Percentiles rank a stretch among this genome's conserved stretches.
Conservation (phyloP, 495 filamentous ascomycete genomes). For the Apodospora peruviana region DNA sequence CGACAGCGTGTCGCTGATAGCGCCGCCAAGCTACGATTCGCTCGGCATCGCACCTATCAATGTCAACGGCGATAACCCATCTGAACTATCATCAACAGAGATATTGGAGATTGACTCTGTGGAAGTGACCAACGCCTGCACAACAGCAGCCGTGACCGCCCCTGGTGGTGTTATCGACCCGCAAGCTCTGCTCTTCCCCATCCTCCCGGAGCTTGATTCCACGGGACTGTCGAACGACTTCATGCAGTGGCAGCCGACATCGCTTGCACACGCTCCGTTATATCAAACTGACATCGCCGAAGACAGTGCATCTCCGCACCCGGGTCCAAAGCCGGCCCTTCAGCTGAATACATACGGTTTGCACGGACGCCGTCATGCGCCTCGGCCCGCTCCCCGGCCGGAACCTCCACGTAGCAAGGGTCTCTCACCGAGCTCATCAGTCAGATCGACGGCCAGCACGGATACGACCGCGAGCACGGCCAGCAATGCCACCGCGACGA, state of each 20-base stretch:
- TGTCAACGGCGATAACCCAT: slow-evolving; percentile 4
- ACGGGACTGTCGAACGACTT: slow-evolving; percentile 12
- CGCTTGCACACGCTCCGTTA: slow-evolving; percentile 1
- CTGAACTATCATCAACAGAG: slow-evolving; percentile 36
- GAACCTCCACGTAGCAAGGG: slow-evolving; percentile 21
- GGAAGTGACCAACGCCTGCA: slow-evolving; percentile 15
- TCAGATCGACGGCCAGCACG: slow-evolving; percentile 32
- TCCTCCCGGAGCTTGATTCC: slow-evolving; percentile 28
- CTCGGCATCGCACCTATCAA: slow-evolving; percentile 13
- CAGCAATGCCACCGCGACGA: slow-evolving; percentile 18
- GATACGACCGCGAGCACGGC: slow-evolving; percentile 15
- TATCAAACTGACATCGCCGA: slow-evolving; percentile 4
- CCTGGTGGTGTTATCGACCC: slow-evolving; percentile 22
- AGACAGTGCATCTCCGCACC: slow-evolving; percentile 2
- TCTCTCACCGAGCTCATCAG: slow-evolving; percentile 34
- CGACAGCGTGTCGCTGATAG: slow-evolving; percentile 18
- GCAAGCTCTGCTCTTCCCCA: slow-evolving; percentile 20
- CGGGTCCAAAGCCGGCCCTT: slow-evolving; percentile 15
- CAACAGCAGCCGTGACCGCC: slow-evolving; percentile 3
- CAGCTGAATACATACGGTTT: slow-evolving; percentile 26
- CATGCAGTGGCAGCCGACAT: slow-evolving; percentile 19
- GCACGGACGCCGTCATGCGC: slow-evolving; percentile 15
- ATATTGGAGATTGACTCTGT: slow-evolving; percentile 43
- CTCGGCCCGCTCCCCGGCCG: slow-evolving; percentile 14
- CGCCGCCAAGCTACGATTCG: slow-evolving; percentile 42